Evolutionary conservation across 78 protist genomes (phyloP).

Genomic region (Planoprotostelium fungivorum): DNA sequence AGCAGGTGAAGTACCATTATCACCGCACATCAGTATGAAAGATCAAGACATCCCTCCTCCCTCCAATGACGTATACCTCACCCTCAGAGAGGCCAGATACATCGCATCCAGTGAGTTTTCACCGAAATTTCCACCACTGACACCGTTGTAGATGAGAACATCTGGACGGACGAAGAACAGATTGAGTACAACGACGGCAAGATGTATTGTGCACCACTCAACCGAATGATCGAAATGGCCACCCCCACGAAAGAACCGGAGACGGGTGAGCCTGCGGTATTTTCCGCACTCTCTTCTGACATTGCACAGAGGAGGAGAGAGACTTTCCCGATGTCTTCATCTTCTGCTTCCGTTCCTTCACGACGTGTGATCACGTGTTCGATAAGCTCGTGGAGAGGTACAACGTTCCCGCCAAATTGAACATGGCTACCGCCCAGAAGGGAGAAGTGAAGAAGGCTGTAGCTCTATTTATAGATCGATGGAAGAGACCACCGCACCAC

Average conservation of each 20-base stretch:
- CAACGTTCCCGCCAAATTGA: not conserved
- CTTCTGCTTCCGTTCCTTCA: not conserved
- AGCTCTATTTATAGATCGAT: not conserved
- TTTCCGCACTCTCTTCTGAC: no score
- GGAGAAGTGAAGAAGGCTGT: not conserved
- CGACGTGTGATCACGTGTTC: not conserved
- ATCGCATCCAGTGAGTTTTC: not conserved
- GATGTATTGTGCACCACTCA: not conserved
- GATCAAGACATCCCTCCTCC: not conserved
- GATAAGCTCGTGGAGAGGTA: not conserved
- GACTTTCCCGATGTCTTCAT: not conserved
- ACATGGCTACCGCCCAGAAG: not conserved
- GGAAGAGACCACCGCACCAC: not conserved
- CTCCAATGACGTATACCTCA: not conserved
- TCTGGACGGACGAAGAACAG: not conserved
- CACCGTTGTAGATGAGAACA: not conserved
- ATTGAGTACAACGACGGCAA: not conserved
- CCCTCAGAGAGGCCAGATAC: not conserved
- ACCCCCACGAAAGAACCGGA: not conserved
- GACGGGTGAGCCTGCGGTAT: not conserved
- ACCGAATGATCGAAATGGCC: not conserved
- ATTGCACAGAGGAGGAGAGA: no score
- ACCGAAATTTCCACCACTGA: not conserved
- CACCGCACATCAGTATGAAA: not conserved
- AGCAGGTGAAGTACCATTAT: not conserved